Conservation (phyloP, 805 yeast genomes). For the Zygosaccharomyces rouxii region DNA sequence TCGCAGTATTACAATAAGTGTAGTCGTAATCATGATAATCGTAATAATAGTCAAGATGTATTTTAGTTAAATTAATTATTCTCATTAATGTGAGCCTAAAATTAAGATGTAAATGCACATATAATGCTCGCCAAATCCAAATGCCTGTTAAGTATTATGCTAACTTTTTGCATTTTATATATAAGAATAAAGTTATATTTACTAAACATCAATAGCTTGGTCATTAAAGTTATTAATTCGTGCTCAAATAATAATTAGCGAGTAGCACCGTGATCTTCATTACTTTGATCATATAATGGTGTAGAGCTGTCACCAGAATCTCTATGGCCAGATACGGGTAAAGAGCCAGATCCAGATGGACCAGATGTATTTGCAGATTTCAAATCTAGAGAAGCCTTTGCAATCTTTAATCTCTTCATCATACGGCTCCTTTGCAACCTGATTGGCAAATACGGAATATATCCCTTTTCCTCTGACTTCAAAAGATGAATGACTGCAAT, state of each 20-base stretch:
- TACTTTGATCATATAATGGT: slow-evolving; percentile 16
- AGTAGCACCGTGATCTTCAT: slow-evolving; percentile 7
- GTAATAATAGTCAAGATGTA: neutral
- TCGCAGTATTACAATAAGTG: slow-evolving; percentile 51
- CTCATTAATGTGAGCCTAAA: too few species aligned
- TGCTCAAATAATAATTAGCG: neutral
- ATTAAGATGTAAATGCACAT: neutral
- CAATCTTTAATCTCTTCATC: slow-evolving; percentile 34
- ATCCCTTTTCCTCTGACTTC: slow-evolving; percentile 54
- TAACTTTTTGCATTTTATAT: neutral
- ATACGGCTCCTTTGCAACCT: slow-evolving; percentile 55
- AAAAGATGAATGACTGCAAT: slow-evolving; percentile 44
- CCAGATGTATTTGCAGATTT: slow-evolving; percentile 6
- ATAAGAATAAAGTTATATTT: neutral
- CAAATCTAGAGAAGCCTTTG: slow-evolving; percentile 28
- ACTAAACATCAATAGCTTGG: neutral
- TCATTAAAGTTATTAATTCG: neutral
- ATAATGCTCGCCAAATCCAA: too few species aligned
- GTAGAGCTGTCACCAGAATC: slow-evolving; percentile 27
- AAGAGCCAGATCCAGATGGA: neutral
- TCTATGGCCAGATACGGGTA: slow-evolving; percentile 9
- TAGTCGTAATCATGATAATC: neutral
- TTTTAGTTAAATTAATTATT: neutral
- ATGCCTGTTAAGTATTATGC: too few species aligned
- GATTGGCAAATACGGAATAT: slow-evolving; percentile 57